Evolutionary conservation across 345 rosid species (phyloP).

Genomic region (Citrus australasica): DNA sequence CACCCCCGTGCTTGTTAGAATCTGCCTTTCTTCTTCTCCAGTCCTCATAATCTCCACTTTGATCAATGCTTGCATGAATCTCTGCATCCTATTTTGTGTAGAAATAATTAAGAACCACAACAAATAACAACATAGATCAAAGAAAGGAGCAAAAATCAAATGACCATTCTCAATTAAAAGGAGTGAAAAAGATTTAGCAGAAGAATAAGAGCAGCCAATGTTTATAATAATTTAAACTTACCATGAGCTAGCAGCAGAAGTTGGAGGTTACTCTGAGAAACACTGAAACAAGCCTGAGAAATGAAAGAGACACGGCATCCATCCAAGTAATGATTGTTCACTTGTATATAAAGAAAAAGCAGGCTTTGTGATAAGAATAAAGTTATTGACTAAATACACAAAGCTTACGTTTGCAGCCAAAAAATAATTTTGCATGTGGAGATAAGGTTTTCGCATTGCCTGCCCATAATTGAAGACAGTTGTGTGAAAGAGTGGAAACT

Average conservation of each 20-base stretch:
- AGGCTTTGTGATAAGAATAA: neutral
- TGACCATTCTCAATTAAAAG: neutral
- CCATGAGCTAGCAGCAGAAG: no score
- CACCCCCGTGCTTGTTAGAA: constrained; percentile 44
- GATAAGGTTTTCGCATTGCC: neutral
- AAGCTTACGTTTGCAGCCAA: neutral
- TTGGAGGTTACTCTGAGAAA: no score
- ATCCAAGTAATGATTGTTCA: no score
- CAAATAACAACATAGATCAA: neutral
- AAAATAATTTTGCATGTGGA: neutral
- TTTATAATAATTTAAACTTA: no score
- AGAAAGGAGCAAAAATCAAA: neutral
- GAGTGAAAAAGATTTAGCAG: no score
- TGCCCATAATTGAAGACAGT: neutral
- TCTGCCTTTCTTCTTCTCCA: constrained; percentile 46
- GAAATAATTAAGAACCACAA: neutral
- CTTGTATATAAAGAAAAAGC: no score
- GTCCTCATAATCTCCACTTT: constrained; percentile 31
- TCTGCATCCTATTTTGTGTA: constrained; percentile 19
- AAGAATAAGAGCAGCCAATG: no score
- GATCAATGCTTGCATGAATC: neutral
- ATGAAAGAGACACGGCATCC: no score
- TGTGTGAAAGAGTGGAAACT: neutral
- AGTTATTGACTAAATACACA: neutral
- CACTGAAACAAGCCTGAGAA: no score